phyloP scores from a whole-genome alignment of 2,329 filamentous ascomycete species.

The Orbilia brochopaga region DNA sequence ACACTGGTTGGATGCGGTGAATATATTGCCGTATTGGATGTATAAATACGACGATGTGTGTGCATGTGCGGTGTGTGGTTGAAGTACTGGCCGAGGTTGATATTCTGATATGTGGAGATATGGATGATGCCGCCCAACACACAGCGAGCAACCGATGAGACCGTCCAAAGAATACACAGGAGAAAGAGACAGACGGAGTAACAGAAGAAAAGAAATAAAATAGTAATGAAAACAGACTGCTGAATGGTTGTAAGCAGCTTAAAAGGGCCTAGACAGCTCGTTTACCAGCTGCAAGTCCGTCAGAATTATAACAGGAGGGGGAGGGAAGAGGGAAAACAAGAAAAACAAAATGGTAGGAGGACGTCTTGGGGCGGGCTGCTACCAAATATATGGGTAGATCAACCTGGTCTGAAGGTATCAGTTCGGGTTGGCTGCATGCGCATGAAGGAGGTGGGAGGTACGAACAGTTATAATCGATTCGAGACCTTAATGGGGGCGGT shows the following conservation, averaged over 20 bases:
- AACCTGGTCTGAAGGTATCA: conserved; percentile 27
- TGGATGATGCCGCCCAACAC: too few relatives aligned
- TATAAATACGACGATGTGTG: background rate
- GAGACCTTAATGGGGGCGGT: conserved; percentile 11
- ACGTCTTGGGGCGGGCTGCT: conserved; percentile 25
- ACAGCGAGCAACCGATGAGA: too few relatives aligned
- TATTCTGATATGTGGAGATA: too few relatives aligned
- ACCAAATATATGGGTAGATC: conserved; percentile 49
- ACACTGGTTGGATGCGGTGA: background rate
- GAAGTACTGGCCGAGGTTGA: background rate
- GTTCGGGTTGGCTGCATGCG: conserved; percentile 13
- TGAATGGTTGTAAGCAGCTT: conserved; percentile 1
- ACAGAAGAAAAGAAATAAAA: background rate
- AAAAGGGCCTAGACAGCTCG: conserved; percentile 7
- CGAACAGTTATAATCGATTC: conserved; percentile 44
- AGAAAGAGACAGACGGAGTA: background rate
- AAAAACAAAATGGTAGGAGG: conserved; percentile 19
- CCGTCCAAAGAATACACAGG: too few relatives aligned
- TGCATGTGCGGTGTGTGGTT: background rate
- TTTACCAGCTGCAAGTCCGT: conserved; percentile 21
- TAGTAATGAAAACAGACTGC: background rate
- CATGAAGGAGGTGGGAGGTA: conserved; percentile 41
- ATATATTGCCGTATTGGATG: background rate
- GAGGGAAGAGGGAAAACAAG: conserved; percentile 13
- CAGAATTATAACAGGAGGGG: conserved; percentile 19